Conservation (phyloP, 2,329 filamentous ascomycete species). For the Colletotrichum caudatum region DNA sequence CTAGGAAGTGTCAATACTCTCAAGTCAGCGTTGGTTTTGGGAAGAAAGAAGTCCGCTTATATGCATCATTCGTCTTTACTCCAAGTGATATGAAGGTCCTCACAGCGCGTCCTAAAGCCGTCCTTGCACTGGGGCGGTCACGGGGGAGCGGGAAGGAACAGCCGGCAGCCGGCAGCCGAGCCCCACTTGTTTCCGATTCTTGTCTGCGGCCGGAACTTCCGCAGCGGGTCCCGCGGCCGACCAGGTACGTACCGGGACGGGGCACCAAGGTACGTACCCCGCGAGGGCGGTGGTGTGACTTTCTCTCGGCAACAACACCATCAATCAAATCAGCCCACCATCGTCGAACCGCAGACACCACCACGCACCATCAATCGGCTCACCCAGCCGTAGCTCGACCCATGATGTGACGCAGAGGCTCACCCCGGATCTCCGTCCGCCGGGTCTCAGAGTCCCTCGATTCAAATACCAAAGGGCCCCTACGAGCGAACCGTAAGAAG, state of each 20-base stretch:
- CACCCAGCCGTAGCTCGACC: conserved; percentile 15
- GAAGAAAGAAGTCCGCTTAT: too few relatives aligned
- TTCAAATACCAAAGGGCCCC: conserved; percentile 37
- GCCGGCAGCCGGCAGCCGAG: neutral
- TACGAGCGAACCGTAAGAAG: neutral
- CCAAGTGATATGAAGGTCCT: too few relatives aligned
- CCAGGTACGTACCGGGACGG: neutral
- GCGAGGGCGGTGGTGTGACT: conserved; percentile 14
- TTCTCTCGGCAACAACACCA: conserved; percentile 15
- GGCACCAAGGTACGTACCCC: neutral
- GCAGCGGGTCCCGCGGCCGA: conserved; percentile 8
- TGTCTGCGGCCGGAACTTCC: neutral
- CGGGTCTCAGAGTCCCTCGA: neutral
- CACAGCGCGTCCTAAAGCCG: too few relatives aligned
- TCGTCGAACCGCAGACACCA: conserved; percentile 17
- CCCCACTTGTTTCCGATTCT: neutral
- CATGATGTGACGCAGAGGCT: conserved; percentile 30
- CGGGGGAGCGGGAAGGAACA: neutral
- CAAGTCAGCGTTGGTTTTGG: too few relatives aligned
- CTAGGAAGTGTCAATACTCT: too few relatives aligned
- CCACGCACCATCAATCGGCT: conserved; percentile 15
- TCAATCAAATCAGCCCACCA: conserved; percentile 32
- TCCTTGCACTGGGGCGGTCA: conserved; percentile 2
- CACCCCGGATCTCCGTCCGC: neutral
- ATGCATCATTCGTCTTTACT: too few relatives aligned